A percentile compares a stretch with the other conserved stretches of the same genome.
Evolutionary conservation across 495 filamentous ascomycete genomes (phyloP).

Genomic region (Evansstolkia leycettana): DNA sequence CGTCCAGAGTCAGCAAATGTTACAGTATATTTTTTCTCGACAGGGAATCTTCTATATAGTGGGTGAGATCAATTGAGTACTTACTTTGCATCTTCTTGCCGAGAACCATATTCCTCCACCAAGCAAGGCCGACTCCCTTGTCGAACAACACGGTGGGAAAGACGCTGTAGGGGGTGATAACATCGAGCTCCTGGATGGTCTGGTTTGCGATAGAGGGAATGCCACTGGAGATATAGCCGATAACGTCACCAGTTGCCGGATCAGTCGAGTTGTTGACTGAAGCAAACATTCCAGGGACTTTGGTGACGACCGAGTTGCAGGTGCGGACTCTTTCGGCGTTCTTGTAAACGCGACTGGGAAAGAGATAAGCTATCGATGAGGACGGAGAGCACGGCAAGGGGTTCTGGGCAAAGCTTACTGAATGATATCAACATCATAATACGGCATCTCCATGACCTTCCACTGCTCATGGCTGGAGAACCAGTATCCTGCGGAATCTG

Average conservation of each 20-base stretch:
- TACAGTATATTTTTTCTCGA: too few species aligned
- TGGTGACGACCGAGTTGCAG: constrained; percentile 19
- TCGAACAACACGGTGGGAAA: constrained; percentile 18
- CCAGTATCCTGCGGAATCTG: constrained; percentile 18
- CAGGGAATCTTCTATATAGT: too few species aligned
- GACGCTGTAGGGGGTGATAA: constrained; percentile 21
- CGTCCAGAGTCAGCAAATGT: too few species aligned
- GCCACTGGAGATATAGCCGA: constrained; percentile 21
- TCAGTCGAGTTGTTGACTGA: constrained; percentile 24
- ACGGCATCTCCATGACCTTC: constrained; percentile 26
- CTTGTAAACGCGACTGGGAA: constrained; percentile 11
- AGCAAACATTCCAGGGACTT: constrained; percentile 22
- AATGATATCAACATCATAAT: constrained; percentile 19
- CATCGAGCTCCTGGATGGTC: constrained; percentile 18
- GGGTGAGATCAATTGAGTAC: constrained; percentile 4
- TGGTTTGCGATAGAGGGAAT: constrained; percentile 20
- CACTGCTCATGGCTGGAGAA: constrained; percentile 24
- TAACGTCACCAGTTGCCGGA: constrained; percentile 11
- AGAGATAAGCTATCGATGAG: neutral
- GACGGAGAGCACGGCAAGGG: too few species aligned
- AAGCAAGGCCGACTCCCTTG: constrained; percentile 19
- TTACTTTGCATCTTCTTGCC: constrained; percentile 27
- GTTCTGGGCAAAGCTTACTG: too few species aligned
- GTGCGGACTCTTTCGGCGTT: constrained; percentile 24
- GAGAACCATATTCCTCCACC: constrained; percentile 25